These are phyloP conservation scores for Papiliotrema terrestris DNA, from an alignment of 1,284 basidiomycete genomes.

Conservation along the genomic window DNA sequence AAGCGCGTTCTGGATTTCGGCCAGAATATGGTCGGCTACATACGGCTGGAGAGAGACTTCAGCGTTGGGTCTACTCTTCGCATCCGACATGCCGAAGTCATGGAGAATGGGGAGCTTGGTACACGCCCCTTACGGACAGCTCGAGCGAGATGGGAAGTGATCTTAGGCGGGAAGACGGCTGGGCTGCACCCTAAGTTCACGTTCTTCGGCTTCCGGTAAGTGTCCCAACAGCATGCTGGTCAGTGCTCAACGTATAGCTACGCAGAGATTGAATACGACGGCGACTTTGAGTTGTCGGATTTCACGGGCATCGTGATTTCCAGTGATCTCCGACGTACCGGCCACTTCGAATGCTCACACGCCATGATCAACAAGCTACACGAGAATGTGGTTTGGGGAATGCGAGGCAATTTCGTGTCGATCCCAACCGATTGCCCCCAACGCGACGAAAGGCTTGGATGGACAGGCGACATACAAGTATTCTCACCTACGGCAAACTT, in stretches of 20 bases:
- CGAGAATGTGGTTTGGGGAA: conserved; percentile 31
- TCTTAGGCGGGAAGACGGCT: conserved; percentile 5
- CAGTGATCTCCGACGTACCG: conserved; percentile 30
- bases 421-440: conserved; percentile 42
- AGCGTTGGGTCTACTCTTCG: conserved; percentile 3
- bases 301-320: conserved; percentile 16
- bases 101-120: conserved; percentile 33
- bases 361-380: conserved; percentile 30
- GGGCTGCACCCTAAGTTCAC: conserved; percentile 25
- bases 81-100: conserved; percentile 30
- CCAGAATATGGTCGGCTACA: conserved; percentile 40
- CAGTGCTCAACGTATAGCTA: conserved; percentile 8
- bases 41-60: conserved; percentile 11
- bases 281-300: conserved; percentile 10
- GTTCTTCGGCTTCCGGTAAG: conserved; percentile 28
- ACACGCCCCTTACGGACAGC: conserved; percentile 21
- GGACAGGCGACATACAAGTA: conserved; percentile 31
- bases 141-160: conserved; percentile 17
- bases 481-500: conserved; percentile 30
- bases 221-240: background rate
- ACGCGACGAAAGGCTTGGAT: conserved; percentile 18
- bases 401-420: conserved; percentile 36
- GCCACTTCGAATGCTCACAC: conserved; percentile 33
- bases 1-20: conserved; percentile 40
- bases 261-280: conserved; percentile 14